phyloP scores from a whole-genome alignment of 768 basidiomycete species.

The Trametes maxima region DNA sequence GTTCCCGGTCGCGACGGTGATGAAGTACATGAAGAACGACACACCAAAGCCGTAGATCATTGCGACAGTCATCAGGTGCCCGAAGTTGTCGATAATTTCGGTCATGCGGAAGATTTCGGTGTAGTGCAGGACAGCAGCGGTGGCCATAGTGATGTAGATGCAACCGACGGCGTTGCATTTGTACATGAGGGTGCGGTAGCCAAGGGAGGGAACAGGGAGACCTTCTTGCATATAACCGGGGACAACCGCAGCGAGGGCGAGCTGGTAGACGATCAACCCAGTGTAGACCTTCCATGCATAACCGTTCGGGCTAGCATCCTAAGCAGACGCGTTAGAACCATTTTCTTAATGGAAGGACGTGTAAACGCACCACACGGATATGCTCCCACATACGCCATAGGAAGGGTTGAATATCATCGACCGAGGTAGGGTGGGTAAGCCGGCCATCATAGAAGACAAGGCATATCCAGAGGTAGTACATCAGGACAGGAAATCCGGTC shows the following conservation, averaged over 20 bases:
- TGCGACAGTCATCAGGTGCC: slow-evolving; percentile 91
- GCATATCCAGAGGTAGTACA: slow-evolving; percentile 99
- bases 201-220: slow-evolving; percentile 92
- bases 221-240: slow-evolving; percentile 95
- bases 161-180: slow-evolving; percentile 93
- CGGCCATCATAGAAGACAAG: slow-evolving; percentile 94
- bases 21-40: slow-evolving; percentile 79
- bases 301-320: slow-evolving; percentile 91
- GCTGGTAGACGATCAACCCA: slow-evolving; percentile 85
- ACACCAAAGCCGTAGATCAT: slow-evolving; percentile 90
- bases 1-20: slow-evolving; percentile 74
- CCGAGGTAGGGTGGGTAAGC: slow-evolving; percentile 66
- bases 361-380: slow-evolving; percentile 63
- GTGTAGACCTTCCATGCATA: slow-evolving; percentile 92
- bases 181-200: slow-evolving; percentile 92
- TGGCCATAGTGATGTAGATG: slow-evolving; percentile 80
- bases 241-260: slow-evolving; percentile 86
- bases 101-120: slow-evolving; percentile 86
- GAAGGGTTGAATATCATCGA: slow-evolving; percentile 77
- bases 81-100: slow-evolving; percentile 95
- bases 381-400: slow-evolving; percentile 84
- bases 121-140: slow-evolving; percentile 75
- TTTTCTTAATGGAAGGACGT: background rate
- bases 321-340: background rate
- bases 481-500: slow-evolving; percentile 89